Evolutionary conservation across 2,329 filamentous ascomycete genomes (phyloP), one percentile per base, ranked within the genome.

Genomic region (Penicillium sp.): DNA sequence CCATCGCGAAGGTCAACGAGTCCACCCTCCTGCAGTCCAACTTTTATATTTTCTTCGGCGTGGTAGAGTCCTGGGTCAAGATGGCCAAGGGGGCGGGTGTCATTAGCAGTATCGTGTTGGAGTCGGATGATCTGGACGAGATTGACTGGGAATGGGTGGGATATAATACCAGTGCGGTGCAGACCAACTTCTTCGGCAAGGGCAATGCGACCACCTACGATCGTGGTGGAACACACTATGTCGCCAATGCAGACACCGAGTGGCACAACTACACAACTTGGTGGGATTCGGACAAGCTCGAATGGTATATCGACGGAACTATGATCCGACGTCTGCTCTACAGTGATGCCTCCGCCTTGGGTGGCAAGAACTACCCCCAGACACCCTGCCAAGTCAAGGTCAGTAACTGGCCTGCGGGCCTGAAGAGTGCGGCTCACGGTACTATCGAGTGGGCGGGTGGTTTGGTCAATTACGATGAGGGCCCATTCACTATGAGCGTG

Each of bases 151-250:
- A 79, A 58, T 78, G 76, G 76, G 66, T 78, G 25, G 78, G 78
- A 52, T 74, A 74, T 53, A 76, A 78, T 63, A 73, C 71, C 26
- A 71, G 61, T 42, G 58, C 66, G 38, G 77, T 79, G 37, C 94
- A 98, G 78, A 90, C 89, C 70, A 98, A 99, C 80, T 99, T 96
- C 81, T 99, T 97, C 70, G 92, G 93, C 76, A 97, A 98, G 79
- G 95, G 95, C 57, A 84, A 91, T 68, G 91, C 90, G 0, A 71
- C 71, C 0, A 84, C 85, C 4, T 96, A 93, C 80, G 91, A 94
- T 78, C 89, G 93, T 59, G 94, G 91, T 64, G 88, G 89, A 54
- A 91, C 91, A 74, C 90, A 95, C 78, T 78, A 86, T 6, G 80
- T 88, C 72, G 65, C 80, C 65, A 79, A 85, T 71, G 93, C 89